phyloP scores from a whole-genome alignment of 768 basidiomycete genomes.

The Daedaleopsis sinensis region DNA sequence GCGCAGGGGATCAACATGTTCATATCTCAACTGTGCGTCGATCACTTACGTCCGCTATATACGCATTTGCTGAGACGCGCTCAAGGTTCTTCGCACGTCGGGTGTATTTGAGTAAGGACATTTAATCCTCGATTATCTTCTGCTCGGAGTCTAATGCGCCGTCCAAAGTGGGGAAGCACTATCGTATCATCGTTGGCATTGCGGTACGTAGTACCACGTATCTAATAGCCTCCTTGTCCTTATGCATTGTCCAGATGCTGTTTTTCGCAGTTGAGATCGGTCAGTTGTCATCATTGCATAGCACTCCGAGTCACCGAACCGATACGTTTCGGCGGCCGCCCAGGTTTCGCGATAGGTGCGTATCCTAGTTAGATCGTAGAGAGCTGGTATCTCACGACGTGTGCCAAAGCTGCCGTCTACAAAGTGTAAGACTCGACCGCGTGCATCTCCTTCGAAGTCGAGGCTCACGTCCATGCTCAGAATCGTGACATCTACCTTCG shows the following conservation, averaged over 20 bases:
- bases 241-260: neutral
- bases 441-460: neutral
- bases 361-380: neutral
- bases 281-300: neutral
- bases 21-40: constrained; percentile 3
- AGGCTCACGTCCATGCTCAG: neutral
- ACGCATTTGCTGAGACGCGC: neutral
- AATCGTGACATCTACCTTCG: neutral
- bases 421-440: neutral
- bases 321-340: neutral
- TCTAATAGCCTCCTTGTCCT: neutral
- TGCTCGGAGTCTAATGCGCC: neutral
- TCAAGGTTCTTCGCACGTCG: constrained; percentile 8
- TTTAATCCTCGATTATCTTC: neutral
- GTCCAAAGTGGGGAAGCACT: constrained; percentile 6
- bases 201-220: neutral
- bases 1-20: constrained; percentile 4
- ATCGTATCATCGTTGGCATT: constrained; percentile 1
- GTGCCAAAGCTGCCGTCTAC: neutral
- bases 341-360: neutral
- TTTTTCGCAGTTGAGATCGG: neutral
- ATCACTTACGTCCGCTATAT: too few relatives aligned
- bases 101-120: constrained; percentile 3
- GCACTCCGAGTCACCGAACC: neutral
- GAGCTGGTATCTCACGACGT: neutral